Base-by-base conservation (phyloP, 306 rosid genomes). In the Citrullus colocynthis region DNA sequence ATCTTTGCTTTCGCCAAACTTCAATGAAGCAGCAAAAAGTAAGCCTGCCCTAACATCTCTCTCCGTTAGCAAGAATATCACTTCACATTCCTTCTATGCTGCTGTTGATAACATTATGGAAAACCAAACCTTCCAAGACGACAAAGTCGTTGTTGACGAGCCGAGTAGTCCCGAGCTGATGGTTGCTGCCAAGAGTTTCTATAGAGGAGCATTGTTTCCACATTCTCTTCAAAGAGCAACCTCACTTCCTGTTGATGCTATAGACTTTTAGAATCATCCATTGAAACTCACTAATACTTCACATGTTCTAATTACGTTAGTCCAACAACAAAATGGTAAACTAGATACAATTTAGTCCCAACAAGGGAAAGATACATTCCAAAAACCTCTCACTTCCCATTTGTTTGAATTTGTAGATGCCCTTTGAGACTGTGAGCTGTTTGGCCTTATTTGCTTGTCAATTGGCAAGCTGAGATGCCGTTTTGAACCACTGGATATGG, bases 201-300 rank as follows among this genome's bases (percentile, higher is more conserved):
- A 85, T 45, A 5, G 73, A 8, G 90, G 93, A 82, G 73, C 78
- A 51, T 84, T 87, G 79, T 89, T 90, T 83, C 96, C 96, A 11
- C 85, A 84, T 74, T 79, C 93, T 14, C 96, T 96, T 79, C 90
- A 88, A 60, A 83, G 99, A 80, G 99, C 99, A 24, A 90, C 94
- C 72, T 96, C 99, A 57, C 97, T 96, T 77, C 99, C 99, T 5
- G 98, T 96, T 81, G 99, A 91, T 88, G 91, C 99, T 49, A 78
- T 91, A 79, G 88, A 91, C 83, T 83, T 87, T 74, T 96, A 84
- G 72, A 64, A 14, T 58, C 3, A 48, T 70, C 36, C 20, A 8
- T 13, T 75, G 64, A n/a, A 37, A 66, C 74, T 67, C 74, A 67
- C 52, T 37, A 17, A 64, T 9, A 18, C 54, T 67, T 18, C 54